phyloP scores from a whole-genome alignment of 768 basidiomycete species.

The Rhizopogon vinicolor region DNA sequence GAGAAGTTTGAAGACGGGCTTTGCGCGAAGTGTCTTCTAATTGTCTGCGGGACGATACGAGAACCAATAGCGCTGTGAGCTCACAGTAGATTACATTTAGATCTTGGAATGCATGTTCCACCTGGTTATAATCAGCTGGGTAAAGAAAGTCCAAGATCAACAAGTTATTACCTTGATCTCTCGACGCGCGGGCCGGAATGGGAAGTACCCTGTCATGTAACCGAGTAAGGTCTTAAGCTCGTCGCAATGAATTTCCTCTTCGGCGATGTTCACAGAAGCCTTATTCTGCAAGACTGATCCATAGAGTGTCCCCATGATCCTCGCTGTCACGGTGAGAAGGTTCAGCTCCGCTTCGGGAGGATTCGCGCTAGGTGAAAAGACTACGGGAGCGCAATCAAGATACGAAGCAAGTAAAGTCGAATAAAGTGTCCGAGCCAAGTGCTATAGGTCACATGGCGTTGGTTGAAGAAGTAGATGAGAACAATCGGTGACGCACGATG shows the following conservation, averaged over 20 bases:
- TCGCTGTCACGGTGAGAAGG: constrained; percentile 51
- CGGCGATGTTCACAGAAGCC: constrained; percentile 28
- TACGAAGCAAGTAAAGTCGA: constrained; percentile 78
- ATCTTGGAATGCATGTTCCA: constrained; percentile 62
- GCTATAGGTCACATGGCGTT: constrained; percentile 33
- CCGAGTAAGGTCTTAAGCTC: constrained; percentile 58
- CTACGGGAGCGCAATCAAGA: constrained; percentile 80
- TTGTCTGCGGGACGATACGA: constrained; percentile 25
- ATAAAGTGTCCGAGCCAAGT: constrained; percentile 70
- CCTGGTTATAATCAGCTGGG: constrained; percentile 29
- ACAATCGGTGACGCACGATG: constrained; percentile 17
- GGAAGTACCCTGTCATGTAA: constrained; percentile 83
- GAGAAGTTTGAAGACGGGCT: constrained; percentile 4
- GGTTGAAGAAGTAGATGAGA: constrained; percentile 7
- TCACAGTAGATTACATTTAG: constrained; percentile 79
- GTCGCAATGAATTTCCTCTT: constrained; percentile 28
- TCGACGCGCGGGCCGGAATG: constrained; percentile 52
- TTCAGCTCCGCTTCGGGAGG: constrained; percentile 59
- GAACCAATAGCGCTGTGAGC: constrained; percentile 58
- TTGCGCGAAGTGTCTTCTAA: constrained; percentile 3
- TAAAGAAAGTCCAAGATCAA: background rate
- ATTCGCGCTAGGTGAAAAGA: constrained; percentile 64
- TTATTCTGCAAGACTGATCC: constrained; percentile 44
- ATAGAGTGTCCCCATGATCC: constrained; percentile 60
- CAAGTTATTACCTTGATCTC: constrained; percentile 49